A percentile compares a stretch with the other conserved stretches of the same genome.
Conservation (phyloP, 208 protist species). For the Leishmania mexicana region DNA sequence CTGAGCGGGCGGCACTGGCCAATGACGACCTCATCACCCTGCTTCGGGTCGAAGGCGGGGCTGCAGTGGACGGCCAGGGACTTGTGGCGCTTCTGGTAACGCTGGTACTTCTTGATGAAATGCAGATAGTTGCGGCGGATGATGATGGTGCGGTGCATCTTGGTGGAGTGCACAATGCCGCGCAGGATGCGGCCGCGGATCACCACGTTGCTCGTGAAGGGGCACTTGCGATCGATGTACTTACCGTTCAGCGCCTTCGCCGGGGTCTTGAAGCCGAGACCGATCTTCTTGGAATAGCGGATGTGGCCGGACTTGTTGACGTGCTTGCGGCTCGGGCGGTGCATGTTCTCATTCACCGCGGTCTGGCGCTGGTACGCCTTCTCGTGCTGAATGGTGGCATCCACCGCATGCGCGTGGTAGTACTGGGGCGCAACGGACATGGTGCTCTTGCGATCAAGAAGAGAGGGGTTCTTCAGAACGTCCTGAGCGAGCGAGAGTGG, state of each 20-base stretch:
- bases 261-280: constrained; percentile 99
- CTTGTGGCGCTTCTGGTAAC: constrained; percentile 99
- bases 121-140: constrained; percentile 99
- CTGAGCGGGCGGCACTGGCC: constrained; percentile 99
- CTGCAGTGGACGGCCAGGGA: constrained; percentile 99
- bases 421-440: constrained; percentile 65
- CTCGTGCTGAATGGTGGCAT: constrained; percentile 90
- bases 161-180: constrained; percentile 97
- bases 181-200: constrained; percentile 99
- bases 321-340: constrained; percentile 61
- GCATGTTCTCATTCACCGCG: constrained; percentile 91
- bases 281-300: constrained; percentile 93
- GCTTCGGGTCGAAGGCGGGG: constrained; percentile 98
- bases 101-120: constrained; percentile 99
- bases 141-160: constrained; percentile 99
- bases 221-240: constrained; percentile 99
- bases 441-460: neutral
- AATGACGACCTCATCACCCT: constrained; percentile 98
- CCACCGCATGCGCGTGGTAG: constrained; percentile 69
- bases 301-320: constrained; percentile 80
- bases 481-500: neutral
- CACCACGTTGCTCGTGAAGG: constrained; percentile 99
- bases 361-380: constrained; percentile 94
- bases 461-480: constrained; percentile 7
- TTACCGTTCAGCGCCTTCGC: constrained; percentile 97